Evolutionary conservation across 176 grass and related monocot genomes (phyloP).

Genomic region (Puccinellia tenuiflora): DNA sequence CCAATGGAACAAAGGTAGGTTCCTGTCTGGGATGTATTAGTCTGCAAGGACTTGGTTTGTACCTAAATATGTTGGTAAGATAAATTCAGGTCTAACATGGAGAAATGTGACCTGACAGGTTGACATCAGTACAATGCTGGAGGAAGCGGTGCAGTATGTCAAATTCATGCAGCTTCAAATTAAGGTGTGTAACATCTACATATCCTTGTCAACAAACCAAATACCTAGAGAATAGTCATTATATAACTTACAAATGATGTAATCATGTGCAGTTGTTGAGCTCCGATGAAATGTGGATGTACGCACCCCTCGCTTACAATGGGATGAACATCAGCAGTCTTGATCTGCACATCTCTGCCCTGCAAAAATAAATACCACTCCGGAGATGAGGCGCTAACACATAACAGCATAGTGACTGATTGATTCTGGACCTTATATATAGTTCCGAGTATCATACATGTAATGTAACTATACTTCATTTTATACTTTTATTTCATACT

Average conservation of each 20-base stretch:
- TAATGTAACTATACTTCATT: slow-evolving; percentile 27
- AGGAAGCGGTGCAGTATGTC: slow-evolving; percentile 92
- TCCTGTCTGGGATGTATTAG: not conserved
- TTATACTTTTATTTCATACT: not conserved
- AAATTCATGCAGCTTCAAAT: slow-evolving; percentile 95
- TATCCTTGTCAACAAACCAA: not conserved
- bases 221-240: not conserved
- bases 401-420: slow-evolving; percentile 21
- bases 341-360: slow-evolving; percentile 51
- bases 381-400: slow-evolving; percentile 31
- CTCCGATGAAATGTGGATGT: slow-evolving; percentile 96
- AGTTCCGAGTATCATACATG: slow-evolving; percentile 29
- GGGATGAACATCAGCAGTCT: slow-evolving; percentile 69
- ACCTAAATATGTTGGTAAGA: not conserved
- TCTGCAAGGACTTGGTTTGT: slow-evolving; percentile 2
- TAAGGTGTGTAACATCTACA: slow-evolving; percentile 50
- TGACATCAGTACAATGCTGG: slow-evolving; percentile 98
- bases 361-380: slow-evolving; percentile 19
- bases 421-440: slow-evolving; percentile 18
- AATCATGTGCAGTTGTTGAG: slow-evolving; percentile 75
- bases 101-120: slow-evolving; percentile 50
- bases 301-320: slow-evolving; percentile 85
- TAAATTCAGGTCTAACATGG: not conserved
- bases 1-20: slow-evolving; percentile 92
- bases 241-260: not conserved